Conservation (phyloP, 2,329 filamentous ascomycete species). For the Apiospora sp. region DNA sequence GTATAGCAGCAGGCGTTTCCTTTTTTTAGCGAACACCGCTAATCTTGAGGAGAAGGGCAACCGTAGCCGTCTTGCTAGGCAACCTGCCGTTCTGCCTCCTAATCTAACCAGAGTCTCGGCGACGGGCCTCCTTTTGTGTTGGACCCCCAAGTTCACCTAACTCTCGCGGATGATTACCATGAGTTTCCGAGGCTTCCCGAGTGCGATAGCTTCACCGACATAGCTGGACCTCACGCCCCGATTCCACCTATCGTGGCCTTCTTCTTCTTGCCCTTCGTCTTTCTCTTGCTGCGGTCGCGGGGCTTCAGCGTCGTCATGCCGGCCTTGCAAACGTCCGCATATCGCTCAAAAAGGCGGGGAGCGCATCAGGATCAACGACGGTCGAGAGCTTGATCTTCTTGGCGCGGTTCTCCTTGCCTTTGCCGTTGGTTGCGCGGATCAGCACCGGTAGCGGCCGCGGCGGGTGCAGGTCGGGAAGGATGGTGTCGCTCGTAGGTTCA, state of each 20-base stretch:
- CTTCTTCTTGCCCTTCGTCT: conserved; percentile 78
- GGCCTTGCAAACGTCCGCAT: conserved; percentile 89
- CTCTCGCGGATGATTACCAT: neutral
- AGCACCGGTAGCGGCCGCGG: conserved; percentile 73
- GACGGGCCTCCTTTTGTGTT: neutral
- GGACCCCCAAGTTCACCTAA: neutral
- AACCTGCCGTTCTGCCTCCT: neutral
- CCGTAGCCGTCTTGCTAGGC: neutral
- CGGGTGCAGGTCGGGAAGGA: conserved; percentile 67
- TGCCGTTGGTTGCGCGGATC: conserved; percentile 85
- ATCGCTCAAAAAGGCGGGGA: conserved; percentile 85
- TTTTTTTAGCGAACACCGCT: neutral
- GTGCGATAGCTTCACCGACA: too few relatives aligned
- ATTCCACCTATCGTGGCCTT: conserved; percentile 54
- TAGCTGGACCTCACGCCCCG: neutral
- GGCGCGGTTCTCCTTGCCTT: conserved; percentile 63
- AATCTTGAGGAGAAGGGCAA: neutral
- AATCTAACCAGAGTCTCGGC: neutral
- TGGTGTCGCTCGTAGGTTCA: conserved; percentile 53
- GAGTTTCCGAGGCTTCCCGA: neutral
- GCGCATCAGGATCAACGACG: conserved; percentile 75
- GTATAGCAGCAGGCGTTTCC: neutral
- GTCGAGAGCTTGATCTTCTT: conserved; percentile 81
- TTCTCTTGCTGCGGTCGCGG: conserved; percentile 87
- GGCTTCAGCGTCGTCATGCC: conserved; percentile 94